Conservation (phyloP, 352 stramenopile species). For the Phytopythium ostracodes region DNA sequence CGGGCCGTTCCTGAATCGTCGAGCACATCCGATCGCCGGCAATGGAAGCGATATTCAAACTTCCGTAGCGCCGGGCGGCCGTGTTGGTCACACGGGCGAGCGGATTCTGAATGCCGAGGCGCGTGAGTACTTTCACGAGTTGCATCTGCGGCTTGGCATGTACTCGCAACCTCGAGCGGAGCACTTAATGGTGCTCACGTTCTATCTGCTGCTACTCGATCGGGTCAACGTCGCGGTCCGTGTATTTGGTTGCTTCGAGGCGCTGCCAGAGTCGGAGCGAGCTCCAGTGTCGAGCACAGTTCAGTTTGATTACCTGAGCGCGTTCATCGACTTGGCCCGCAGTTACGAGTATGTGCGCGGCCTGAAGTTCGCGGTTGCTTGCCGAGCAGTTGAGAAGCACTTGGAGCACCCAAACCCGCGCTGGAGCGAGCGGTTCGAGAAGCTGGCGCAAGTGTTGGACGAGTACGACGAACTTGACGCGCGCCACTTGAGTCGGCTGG, state of each 20-base stretch:
- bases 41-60: conserved; percentile 10
- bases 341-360: conserved; percentile 4
- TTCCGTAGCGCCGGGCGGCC: background rate
- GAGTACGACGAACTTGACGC: conserved; percentile 34
- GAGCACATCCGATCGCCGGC: conserved; percentile 30
- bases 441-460: conserved; percentile 31
- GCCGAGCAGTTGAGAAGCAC: conserved; percentile 33
- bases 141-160: conserved; percentile 36
- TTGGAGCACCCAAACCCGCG: conserved; percentile 29
- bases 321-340: conserved; percentile 59
- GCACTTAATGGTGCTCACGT: conserved; percentile 38
- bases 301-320: conserved; percentile 54
- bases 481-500: conserved; percentile 12
- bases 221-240: conserved; percentile 29
- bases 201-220: conserved; percentile 46
- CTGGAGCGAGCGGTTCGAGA: conserved; percentile 45
- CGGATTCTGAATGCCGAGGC: conserved; percentile 36
- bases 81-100: conserved; percentile 10
- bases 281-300: conserved; percentile 20
- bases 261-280: background rate
- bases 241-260: conserved; percentile 26
- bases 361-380: conserved; percentile 26
- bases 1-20: conserved; percentile 36
- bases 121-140: conserved; percentile 28
- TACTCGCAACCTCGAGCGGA: conserved; percentile 17